Evolutionary conservation across 768 basidiomycete genomes (phyloP).

Genomic region (Trametes coccinea): DNA sequence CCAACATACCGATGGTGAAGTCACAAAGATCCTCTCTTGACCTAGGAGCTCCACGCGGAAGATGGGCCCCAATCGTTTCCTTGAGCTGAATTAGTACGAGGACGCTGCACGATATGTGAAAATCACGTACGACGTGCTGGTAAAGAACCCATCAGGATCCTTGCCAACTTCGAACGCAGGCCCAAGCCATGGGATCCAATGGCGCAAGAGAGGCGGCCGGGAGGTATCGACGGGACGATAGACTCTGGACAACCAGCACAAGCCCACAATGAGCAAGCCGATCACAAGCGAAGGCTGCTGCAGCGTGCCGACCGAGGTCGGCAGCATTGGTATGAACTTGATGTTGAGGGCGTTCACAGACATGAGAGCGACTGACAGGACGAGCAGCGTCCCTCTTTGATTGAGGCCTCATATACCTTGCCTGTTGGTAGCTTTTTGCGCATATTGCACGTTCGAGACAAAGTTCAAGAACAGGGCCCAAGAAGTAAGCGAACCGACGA

Average conservation of each 20-base stretch:
- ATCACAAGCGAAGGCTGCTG: slow-evolving; percentile 8
- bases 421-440: too few relatives aligned
- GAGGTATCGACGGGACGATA: neutral
- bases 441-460: too few relatives aligned
- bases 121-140: slow-evolving; percentile 15
- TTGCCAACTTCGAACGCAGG: slow-evolving; percentile 23
- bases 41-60: slow-evolving; percentile 25
- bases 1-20: slow-evolving; percentile 21
- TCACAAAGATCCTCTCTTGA: slow-evolving; percentile 25
- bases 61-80: slow-evolving; percentile 23
- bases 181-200: slow-evolving; percentile 28
- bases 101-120: too few relatives aligned
- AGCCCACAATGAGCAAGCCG: neutral
- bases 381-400: too few relatives aligned
- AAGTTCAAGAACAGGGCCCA: too few relatives aligned
- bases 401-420: too few relatives aligned
- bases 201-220: slow-evolving; percentile 20
- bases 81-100: neutral
- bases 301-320: neutral
- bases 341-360: too few relatives aligned
- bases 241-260: slow-evolving; percentile 9
- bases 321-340: too few relatives aligned
- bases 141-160: slow-evolving; percentile 27
- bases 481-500: too few relatives aligned
- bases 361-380: too few relatives aligned